phyloP scores from a whole-genome alignment of 2,329 filamentous ascomycete species.

The Talaromyces piceae region DNA sequence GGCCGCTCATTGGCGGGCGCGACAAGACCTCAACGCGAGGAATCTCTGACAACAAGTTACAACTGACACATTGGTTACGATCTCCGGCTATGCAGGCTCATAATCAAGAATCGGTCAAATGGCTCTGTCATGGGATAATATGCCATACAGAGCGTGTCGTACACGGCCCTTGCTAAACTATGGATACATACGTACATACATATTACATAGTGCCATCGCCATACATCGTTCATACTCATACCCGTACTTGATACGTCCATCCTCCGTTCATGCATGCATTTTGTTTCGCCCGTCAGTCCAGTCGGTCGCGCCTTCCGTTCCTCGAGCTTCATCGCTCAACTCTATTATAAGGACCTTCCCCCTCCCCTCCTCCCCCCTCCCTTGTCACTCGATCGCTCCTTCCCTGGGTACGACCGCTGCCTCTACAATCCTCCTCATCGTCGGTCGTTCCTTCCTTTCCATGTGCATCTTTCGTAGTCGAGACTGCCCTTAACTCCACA shows the following conservation, averaged over 20 bases:
- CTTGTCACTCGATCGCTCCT: not conserved
- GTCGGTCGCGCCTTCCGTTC: not conserved
- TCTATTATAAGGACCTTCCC: not conserved
- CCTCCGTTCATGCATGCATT: no score
- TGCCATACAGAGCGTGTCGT: no score
- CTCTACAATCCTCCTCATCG: not conserved
- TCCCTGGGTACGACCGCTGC: not conserved
- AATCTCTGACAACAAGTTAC: constrained; percentile 2
- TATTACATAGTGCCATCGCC: not conserved
- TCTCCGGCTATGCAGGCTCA: no score
- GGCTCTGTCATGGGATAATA: no score
- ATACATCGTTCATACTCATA: not conserved
- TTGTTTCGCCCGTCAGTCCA: not conserved
- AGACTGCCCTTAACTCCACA: no score
- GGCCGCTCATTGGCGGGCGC: constrained; percentile 6
- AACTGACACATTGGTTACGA: no score
- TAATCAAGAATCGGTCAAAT: no score
- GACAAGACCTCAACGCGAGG: constrained; percentile 7
- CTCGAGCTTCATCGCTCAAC: not conserved
- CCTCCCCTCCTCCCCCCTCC: not conserved
- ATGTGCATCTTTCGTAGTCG: not conserved
- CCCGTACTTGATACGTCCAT: no score
- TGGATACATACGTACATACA: not conserved
- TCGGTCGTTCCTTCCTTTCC: not conserved
- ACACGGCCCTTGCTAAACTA: not conserved